Evolutionary conservation across 805 yeast genomes (phyloP).

Genomic region (Wickerhamomyces bovis): DNA sequence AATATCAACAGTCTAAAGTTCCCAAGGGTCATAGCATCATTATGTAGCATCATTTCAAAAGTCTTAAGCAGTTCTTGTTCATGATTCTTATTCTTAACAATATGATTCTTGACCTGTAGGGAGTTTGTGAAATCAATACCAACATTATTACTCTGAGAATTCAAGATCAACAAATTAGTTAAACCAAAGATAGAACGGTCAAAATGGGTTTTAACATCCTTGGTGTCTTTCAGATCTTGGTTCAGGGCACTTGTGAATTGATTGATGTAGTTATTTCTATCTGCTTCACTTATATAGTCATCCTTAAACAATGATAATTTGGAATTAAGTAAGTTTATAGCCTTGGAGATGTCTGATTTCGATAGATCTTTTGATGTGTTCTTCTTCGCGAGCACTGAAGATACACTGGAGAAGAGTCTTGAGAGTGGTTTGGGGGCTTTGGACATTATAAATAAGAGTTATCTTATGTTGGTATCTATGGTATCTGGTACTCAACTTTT

Average conservation of each 20-base stretch:
- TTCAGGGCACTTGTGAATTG: slow-evolving; percentile 8
- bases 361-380: not conserved
- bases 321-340: slow-evolving; percentile 6
- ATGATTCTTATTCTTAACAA: not conserved
- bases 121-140: slow-evolving; percentile 2
- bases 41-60: slow-evolving; percentile 7
- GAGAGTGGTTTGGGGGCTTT: not conserved
- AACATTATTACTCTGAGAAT: not conserved
- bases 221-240: not conserved
- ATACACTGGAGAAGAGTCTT: not conserved
- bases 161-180: not conserved
- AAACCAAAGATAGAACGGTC: slow-evolving; percentile 6
- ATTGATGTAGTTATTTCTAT: slow-evolving; percentile 3
- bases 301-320: not conserved
- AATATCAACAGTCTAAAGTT: slow-evolving; percentile 3
- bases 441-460: too few species aligned
- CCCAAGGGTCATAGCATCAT: slow-evolving; percentile 1
- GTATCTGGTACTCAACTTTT: too few species aligned
- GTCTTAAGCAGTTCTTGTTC: slow-evolving; percentile 4
- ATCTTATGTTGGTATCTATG: too few species aligned
- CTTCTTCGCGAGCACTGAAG: not conserved
- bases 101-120: not conserved
- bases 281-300: slow-evolving; percentile 1
- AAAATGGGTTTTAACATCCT: slow-evolving; percentile 2
- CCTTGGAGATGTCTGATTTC: slow-evolving; percentile 4